Percentiles rank a stretch among this genome's conserved stretches.
Conservation (phyloP, 176 grass and related monocot species). For the Hordeum marinum region DNA sequence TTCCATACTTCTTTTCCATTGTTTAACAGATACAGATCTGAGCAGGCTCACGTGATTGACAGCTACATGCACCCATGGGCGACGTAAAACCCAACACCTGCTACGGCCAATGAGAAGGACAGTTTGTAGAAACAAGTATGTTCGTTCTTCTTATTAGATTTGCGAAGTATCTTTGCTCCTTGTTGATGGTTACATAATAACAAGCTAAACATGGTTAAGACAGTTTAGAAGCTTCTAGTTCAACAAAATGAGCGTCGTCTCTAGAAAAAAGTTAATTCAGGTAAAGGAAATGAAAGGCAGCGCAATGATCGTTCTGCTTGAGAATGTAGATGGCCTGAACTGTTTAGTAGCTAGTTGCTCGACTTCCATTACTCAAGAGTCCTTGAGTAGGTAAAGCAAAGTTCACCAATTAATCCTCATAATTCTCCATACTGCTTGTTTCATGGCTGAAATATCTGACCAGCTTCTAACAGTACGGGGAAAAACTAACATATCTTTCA, state of each 20-base stretch:
- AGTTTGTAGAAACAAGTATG: neutral
- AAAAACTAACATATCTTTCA: neutral
- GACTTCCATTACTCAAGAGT: neutral
- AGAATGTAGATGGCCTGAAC: neutral
- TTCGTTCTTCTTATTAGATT: neutral
- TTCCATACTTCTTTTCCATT: neutral
- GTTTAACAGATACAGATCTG: neutral
- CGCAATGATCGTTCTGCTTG: neutral
- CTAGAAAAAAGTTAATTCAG: neutral
- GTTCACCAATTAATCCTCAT: too few species aligned
- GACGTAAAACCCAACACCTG: neutral
- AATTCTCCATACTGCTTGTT: neutral
- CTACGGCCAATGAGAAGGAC: neutral
- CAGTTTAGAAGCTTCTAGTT: neutral
- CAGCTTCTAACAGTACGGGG: neutral
- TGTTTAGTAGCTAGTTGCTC: neutral
- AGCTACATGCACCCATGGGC: neutral
- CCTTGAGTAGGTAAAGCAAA: neutral
- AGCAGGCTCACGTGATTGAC: neutral
- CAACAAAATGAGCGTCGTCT: neutral
- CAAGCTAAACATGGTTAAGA: neutral
- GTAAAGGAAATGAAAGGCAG: neutral
- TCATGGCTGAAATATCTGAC: neutral
- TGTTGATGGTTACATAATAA: neutral
- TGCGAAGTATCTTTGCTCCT: neutral